Base-by-base conservation (phyloP, 768 basidiomycete species). In the Tylopilus rubrobrunneus region DNA sequence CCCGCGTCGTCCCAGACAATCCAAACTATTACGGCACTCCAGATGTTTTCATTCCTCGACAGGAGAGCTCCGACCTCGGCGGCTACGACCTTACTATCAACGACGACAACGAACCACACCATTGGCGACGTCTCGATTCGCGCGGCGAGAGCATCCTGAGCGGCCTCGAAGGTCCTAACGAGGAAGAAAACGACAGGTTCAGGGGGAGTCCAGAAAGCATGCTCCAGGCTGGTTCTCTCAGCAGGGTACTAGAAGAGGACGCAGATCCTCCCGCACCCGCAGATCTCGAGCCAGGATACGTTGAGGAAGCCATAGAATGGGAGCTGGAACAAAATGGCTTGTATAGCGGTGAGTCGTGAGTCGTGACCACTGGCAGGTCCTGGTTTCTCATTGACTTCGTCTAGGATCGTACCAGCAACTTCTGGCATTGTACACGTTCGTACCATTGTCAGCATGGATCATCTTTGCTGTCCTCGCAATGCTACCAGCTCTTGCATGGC, bases 341-440 rank as follows among this genome's bases (percentile, higher is more conserved):
- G 41, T 84, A 81, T 51, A 54, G 64, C 52, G 82, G 82, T 79
- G 53, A 40, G 74, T 62, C 48, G 82, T 79, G 53, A 40, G 74
- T 62, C 48, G 60, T 50, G 19, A 5, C 48, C 14, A 31, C 10
- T 25, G 25, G 23, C n/a, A 28, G 33, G 42, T 45, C 45, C 15
- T 34, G 0, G 11, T 23, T 7, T 17, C 49, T 49, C 49, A 9
- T 41, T 58, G 33, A 62, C 52, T 4, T 14, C 28, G 25, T 47
- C 47, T 19, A 89, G 88, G 87, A 21, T 87, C 86, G 5, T 88
- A 88, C 72, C 67, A 62, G 37, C 75, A 73, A 33, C 66, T 85
- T 11, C 48, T 87, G 36, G 66, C 73, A n/a, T 58, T 84, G 44
- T 86, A 89, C 63, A 74, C 78, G 0, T 68, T 85, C 33, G 81